phyloP scores from a whole-genome alignment of 2,329 filamentous ascomycete genomes.

The Alternaria viburni region DNA sequence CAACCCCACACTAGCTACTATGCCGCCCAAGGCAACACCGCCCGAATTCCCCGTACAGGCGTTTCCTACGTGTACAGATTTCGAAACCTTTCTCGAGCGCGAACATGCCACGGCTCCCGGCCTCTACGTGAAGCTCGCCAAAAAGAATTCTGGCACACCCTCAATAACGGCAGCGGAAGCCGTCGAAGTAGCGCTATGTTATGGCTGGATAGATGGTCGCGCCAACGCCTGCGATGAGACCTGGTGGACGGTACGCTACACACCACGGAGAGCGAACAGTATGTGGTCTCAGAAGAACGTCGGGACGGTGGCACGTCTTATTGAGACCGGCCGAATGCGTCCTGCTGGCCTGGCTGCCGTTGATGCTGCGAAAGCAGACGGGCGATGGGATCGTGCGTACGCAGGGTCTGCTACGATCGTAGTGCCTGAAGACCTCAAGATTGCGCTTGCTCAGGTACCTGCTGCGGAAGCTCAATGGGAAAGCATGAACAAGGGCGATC shows the following conservation, averaged over 20 bases:
- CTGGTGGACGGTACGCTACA: slow-evolving; percentile 64
- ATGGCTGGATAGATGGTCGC: slow-evolving; percentile 69
- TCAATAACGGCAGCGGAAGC: slow-evolving; percentile 59
- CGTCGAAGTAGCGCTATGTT: slow-evolving; percentile 64
- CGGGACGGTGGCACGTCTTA: slow-evolving; percentile 55
- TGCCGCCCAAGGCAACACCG: slow-evolving; percentile 6
- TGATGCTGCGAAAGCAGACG: slow-evolving; percentile 63
- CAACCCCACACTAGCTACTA: not conserved
- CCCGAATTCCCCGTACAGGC: slow-evolving; percentile 11
- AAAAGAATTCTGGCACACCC: slow-evolving; percentile 53
- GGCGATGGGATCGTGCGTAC: slow-evolving; percentile 66
- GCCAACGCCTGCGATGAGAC: slow-evolving; percentile 53
- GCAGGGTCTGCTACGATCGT: slow-evolving; percentile 56
- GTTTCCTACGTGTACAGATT: slow-evolving; percentile 13
- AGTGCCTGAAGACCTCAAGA: slow-evolving; percentile 59
- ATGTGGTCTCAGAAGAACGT: slow-evolving; percentile 68
- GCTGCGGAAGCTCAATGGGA: slow-evolving; percentile 52
- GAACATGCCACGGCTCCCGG: slow-evolving; percentile 46
- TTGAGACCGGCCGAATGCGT: slow-evolving; percentile 57
- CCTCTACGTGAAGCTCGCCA: slow-evolving; percentile 58
- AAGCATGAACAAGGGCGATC: slow-evolving; percentile 53
- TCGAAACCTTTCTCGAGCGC: slow-evolving; percentile 41
- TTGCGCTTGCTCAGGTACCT: slow-evolving; percentile 48
- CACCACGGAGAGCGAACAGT: slow-evolving; percentile 61
- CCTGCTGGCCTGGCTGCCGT: slow-evolving; percentile 58